phyloP scores from a whole-genome alignment of 768 basidiomycete genomes.

The Boletellus ananas region DNA sequence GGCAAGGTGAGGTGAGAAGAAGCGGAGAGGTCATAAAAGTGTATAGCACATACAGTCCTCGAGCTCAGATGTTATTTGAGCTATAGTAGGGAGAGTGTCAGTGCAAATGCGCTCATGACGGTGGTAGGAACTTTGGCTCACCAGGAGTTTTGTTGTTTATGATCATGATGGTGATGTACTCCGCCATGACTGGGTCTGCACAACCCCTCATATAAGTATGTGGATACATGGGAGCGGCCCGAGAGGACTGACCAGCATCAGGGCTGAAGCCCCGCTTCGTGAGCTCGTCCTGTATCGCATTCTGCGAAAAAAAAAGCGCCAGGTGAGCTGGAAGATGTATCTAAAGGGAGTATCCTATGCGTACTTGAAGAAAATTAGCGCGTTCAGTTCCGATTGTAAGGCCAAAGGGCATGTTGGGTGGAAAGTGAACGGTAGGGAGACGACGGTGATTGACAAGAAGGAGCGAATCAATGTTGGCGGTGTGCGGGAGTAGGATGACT shows the following conservation, averaged over 20 bases:
- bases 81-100: slow-evolving; percentile 35
- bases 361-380: slow-evolving; percentile 64
- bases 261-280: slow-evolving; percentile 67
- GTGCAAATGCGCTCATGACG: not conserved
- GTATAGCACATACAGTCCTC: slow-evolving; percentile 58
- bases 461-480: slow-evolving; percentile 21
- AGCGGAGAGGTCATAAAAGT: not conserved
- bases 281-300: slow-evolving; percentile 80
- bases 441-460: slow-evolving; percentile 27
- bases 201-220: slow-evolving; percentile 6
- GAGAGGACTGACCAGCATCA: slow-evolving; percentile 58
- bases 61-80: slow-evolving; percentile 83
- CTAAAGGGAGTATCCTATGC: slow-evolving; percentile 10
- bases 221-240: slow-evolving; percentile 1
- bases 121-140: slow-evolving; percentile 30
- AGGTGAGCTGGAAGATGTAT: slow-evolving; percentile 14
- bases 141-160: slow-evolving; percentile 86
- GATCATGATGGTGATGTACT: slow-evolving; percentile 93
- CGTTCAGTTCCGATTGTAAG: slow-evolving; percentile 78
- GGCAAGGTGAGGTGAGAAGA: slow-evolving; percentile 10
- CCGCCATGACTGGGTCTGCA: slow-evolving; percentile 85
- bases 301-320: slow-evolving; percentile 37
- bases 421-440: slow-evolving; percentile 21
- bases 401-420: slow-evolving; percentile 59
- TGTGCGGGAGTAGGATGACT: slow-evolving; percentile 21